Evolutionary conservation across 2,329 filamentous ascomycete genomes (phyloP), one percentile per base, ranked within the genome.

Genomic region (Camillea tinctor): DNA sequence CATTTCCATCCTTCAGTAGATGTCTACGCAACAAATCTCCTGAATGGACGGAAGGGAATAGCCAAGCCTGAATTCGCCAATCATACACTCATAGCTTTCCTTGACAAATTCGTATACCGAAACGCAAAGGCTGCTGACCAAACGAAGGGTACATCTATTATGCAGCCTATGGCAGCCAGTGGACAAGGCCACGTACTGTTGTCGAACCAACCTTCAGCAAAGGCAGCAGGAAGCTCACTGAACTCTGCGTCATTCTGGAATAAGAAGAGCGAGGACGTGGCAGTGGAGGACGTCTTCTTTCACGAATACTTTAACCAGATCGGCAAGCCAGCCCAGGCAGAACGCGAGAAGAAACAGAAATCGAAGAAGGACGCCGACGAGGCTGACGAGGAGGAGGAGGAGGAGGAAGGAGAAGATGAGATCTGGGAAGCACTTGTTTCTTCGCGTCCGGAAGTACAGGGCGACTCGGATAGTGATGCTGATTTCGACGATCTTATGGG

Each of bases 31-130:
- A 80, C 83, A 17, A 87, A 88, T 59, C 78, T 98, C 48, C 76
- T 96, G 8, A 80, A 84, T 54, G 85, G 87, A 60, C 84, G 88
- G 65, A 83, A 87, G 55, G 88, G 92, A 74, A 88, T 91, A 61
- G 87, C 91, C 64, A 98, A 98, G 75, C 93, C 95, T 0, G 95
- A 99, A 69, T 82, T 97, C 55, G 89, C 91, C 17, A 88, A 92
- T 60, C 94, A 98, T 74, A 95, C 92, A 1, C 84, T 99, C 54
- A 95, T 95, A 71, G 90, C 96, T 74, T 99, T 99, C 82, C 82
- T 99, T 60, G 95, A 99, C 77, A 93, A 96, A 68, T 99, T 99
- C 75, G 92, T 97, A n/a, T 99, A 98, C 82, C 89, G 92, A 67
- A 97, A 95, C 69, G 88, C 94, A 63, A 97, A 97, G 81, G 80